Evolutionary conservation across 352 stramenopile species (phyloP).

Genomic region (Globisporangium sylvaticum): DNA sequence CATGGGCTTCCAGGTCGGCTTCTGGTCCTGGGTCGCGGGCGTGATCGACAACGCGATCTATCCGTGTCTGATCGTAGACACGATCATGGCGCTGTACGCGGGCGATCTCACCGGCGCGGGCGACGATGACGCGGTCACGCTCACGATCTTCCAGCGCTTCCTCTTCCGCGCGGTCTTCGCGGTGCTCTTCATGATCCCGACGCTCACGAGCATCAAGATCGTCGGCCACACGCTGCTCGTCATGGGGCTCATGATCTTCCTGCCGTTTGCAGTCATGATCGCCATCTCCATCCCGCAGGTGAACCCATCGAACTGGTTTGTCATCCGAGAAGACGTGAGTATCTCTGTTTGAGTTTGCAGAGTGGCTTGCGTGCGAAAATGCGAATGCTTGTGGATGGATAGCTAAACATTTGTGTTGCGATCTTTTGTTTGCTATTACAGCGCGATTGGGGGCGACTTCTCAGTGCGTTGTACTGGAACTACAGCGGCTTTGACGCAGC

Average conservation of each 20-base stretch:
- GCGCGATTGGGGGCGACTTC: constrained; percentile 55
- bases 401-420: not conserved
- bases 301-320: constrained; percentile 61
- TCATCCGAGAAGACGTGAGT: constrained; percentile 52
- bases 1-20: constrained; percentile 85
- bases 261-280: constrained; percentile 62
- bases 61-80: constrained; percentile 78
- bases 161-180: constrained; percentile 46
- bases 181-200: constrained; percentile 69
- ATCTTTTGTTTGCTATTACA: constrained; percentile 14
- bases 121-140: constrained; percentile 5
- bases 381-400: not conserved
- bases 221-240: constrained; percentile 61
- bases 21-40: constrained; percentile 76
- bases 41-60: constrained; percentile 88
- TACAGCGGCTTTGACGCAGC: constrained; percentile 78
- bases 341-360: not conserved
- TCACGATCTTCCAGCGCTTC: constrained; percentile 32
- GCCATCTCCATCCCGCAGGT: constrained; percentile 50
- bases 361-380: not conserved
- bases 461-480: constrained; percentile 81
- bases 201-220: constrained; percentile 63
- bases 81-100: constrained; percentile 32
- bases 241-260: constrained; percentile 62
- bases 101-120: constrained; percentile 23